Conservation (phyloP, 2,329 filamentous ascomycete species). For the Apiospora koreana region DNA sequence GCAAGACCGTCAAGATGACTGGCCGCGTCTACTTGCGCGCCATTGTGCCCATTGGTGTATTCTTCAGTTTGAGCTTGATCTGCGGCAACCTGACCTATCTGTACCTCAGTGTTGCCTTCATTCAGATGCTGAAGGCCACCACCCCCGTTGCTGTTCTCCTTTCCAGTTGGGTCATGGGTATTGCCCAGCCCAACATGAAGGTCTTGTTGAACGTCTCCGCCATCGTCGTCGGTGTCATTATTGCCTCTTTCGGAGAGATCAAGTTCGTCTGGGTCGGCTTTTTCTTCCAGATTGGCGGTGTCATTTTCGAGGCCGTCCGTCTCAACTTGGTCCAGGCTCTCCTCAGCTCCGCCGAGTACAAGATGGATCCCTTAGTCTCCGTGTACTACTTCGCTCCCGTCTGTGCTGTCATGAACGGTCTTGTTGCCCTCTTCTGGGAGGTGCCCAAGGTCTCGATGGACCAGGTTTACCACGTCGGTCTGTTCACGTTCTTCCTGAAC, state of each 20-base stretch:
- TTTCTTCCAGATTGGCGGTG: constrained; percentile 75
- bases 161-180: constrained; percentile 83
- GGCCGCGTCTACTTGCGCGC: constrained; percentile 89
- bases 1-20: constrained; percentile 97
- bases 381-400: constrained; percentile 89
- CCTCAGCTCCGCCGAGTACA: constrained; percentile 80
- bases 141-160: constrained; percentile 92
- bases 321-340: constrained; percentile 84
- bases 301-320: constrained; percentile 80
- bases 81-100: constrained; percentile 96
- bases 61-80: constrained; percentile 95
- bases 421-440: constrained; percentile 73
- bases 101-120: constrained; percentile 93
- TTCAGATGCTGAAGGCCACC: constrained; percentile 99
- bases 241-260: constrained; percentile 95
- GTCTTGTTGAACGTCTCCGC: constrained; percentile 90
- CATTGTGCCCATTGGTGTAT: constrained; percentile 91
- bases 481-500: constrained; percentile 73
- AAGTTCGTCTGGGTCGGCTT: constrained; percentile 83
- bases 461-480: constrained; percentile 73
- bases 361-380: constrained; percentile 88
- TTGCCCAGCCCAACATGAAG: constrained; percentile 80
- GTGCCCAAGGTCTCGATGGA: constrained; percentile 67
- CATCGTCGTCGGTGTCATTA: constrained; percentile 92
- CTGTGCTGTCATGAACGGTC: constrained; percentile 79